phyloP scores from a whole-genome alignment of 331 rosid genomes.

The Stylosanthes scabra region DNA sequence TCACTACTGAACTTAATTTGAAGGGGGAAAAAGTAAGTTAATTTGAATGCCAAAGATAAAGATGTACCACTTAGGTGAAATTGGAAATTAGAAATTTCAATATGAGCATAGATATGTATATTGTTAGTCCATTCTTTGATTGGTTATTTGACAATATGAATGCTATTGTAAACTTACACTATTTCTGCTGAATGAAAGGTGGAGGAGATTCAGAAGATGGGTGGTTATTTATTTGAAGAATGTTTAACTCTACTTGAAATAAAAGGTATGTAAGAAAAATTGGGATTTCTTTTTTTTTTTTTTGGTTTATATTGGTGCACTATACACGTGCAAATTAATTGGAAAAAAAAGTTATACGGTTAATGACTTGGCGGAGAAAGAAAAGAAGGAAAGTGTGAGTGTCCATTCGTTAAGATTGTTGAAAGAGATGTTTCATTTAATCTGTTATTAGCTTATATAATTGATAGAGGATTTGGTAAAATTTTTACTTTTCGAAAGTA shows the following conservation, averaged over 20 bases:
- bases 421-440: slow-evolving; percentile 4
- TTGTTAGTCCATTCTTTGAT: neutral
- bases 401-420: neutral
- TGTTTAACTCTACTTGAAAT: slow-evolving; percentile 80
- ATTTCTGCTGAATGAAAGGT: slow-evolving; percentile 56
- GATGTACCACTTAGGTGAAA: too few species aligned
- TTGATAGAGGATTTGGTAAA: too few species aligned
- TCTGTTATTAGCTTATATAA: neutral
- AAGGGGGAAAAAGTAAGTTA: too few species aligned
- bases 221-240: slow-evolving; percentile 73
- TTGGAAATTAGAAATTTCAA: too few species aligned
- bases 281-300: neutral
- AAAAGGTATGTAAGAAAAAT: slow-evolving; percentile 61
- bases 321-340: neutral
- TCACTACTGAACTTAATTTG: too few species aligned
- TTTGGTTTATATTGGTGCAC: neutral
- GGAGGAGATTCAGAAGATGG: slow-evolving; percentile 69
- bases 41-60: too few species aligned
- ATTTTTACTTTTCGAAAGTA: too few species aligned
- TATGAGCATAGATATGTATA: too few species aligned
- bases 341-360: neutral
- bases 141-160: neutral
- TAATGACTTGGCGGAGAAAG: neutral
- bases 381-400: neutral
- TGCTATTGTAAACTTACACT: slow-evolving; percentile 28